A percentile compares a stretch with the other conserved stretches of the same genome.
phyloP scores from a whole-genome alignment of 441 rosid genomes.

The Aleurites moluccanus region DNA sequence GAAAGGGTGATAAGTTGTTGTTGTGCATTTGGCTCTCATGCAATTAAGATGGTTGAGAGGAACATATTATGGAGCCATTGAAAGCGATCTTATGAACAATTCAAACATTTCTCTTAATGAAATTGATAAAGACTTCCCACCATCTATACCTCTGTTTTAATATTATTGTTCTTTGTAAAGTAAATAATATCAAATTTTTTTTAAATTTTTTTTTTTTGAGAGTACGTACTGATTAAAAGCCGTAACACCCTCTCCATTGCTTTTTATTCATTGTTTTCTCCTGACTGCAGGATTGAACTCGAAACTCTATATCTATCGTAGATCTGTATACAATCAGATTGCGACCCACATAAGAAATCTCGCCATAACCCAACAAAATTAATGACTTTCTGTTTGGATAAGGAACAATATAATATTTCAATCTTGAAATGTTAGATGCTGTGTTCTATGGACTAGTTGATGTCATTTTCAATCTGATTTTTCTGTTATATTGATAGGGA shows the following conservation, averaged over 20 bases:
- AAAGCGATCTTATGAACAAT: constrained; percentile 25
- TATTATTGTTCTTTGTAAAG: neutral
- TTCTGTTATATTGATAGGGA: neutral
- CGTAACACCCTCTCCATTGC: constrained; percentile 16
- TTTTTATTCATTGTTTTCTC: neutral
- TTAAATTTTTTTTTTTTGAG: neutral
- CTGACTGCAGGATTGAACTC: neutral
- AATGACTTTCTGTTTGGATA: constrained; percentile 27
- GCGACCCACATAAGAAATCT: constrained; percentile 27
- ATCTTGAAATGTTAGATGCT: neutral
- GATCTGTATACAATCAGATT: constrained; percentile 14
- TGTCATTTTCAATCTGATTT: constrained; percentile 21
- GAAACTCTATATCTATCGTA: too few relatives aligned
- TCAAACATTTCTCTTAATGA: constrained; percentile 20
- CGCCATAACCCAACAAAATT: constrained; percentile 20
- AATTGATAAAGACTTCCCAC: constrained; percentile 32
- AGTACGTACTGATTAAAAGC: constrained; percentile 9
- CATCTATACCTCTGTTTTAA: neutral
- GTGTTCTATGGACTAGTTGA: neutral
- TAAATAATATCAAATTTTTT: neutral
- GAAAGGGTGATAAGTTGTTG: constrained; percentile 27
- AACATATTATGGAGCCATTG: constrained; percentile 37
- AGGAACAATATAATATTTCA: constrained; percentile 15
- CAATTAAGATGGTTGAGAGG: constrained; percentile 33
- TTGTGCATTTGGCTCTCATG: constrained; percentile 34